Conservation (phyloP, 768 basidiomycete species). For the Termitomyces sp. region DNA sequence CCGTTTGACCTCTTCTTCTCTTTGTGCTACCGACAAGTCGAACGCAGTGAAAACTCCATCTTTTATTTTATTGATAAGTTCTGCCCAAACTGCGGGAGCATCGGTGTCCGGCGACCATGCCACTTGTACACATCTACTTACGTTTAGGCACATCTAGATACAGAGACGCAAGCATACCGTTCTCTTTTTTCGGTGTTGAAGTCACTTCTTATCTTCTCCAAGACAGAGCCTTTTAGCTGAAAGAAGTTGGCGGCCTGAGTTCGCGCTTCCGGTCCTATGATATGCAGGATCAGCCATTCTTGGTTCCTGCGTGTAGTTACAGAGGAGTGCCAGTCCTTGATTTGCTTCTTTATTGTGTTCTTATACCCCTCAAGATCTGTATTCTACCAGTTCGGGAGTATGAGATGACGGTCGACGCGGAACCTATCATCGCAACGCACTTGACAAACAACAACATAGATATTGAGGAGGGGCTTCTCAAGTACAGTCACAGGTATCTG, state of each 20-base stretch:
- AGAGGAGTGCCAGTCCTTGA: conserved; percentile 84
- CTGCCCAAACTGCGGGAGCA: conserved; percentile 82
- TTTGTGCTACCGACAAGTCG: conserved; percentile 66
- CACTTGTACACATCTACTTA: conserved; percentile 71
- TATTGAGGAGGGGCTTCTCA: conserved; percentile 81
- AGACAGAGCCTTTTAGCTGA: conserved; percentile 76
- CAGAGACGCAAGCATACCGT: conserved; percentile 38
- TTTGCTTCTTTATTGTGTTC: conserved; percentile 70
- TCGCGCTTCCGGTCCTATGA: conserved; percentile 68
- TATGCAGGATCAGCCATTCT: conserved; percentile 90
- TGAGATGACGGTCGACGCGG: conserved; percentile 1
- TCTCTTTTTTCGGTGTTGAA: conserved; percentile 89
- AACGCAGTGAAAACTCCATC: conserved; percentile 85
- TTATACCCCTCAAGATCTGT: conserved; percentile 73
- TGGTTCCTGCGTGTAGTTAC: conserved; percentile 70
- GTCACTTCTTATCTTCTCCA: conserved; percentile 89
- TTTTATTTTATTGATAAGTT: conserved; percentile 83
- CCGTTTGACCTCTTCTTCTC: conserved; percentile 87
- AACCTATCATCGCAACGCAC: conserved; percentile 33
- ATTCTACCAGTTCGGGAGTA: conserved; percentile 33
- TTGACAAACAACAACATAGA: conserved; percentile 86
- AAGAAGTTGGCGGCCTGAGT: conserved; percentile 62
- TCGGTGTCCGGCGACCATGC: conserved; percentile 67
- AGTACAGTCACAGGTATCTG: conserved; percentile 74
- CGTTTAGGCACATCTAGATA: conserved; percentile 12